A percentile compares a stretch with the other conserved stretches of the same genome.
Evolutionary conservation across 345 rosid genomes (phyloP).

Genomic region (Euclidium syriacum): DNA sequence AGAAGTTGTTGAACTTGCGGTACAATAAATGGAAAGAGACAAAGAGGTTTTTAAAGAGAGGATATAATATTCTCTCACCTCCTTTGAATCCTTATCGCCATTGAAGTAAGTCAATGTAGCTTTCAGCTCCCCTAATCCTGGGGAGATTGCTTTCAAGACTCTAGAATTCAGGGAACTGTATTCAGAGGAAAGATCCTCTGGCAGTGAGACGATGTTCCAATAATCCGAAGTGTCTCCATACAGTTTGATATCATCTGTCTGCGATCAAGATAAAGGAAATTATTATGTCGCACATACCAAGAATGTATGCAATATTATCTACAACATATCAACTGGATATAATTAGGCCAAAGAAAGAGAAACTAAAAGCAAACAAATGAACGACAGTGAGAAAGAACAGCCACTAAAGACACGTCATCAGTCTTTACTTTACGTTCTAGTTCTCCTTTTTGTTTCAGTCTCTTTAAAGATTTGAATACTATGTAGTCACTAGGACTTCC

Average conservation of each 20-base stretch:
- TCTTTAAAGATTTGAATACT: background rate
- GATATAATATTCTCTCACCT: conserved; percentile 41
- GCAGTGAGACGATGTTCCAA: conserved; percentile 47
- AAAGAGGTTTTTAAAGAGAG: background rate
- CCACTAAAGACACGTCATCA: background rate
- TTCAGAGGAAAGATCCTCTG: conserved; percentile 44
- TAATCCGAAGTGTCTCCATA: conserved; percentile 46
- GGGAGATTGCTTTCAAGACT: conserved; percentile 56
- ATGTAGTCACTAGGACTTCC: background rate
- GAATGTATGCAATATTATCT: conserved; percentile 20
- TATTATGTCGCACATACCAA: conserved; percentile 26
- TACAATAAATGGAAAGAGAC: background rate
- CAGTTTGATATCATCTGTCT: conserved; percentile 71
- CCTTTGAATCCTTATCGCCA: conserved; percentile 42
- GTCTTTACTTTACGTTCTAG: background rate
- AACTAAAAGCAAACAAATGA: conserved; percentile 11
- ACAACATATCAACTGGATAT: conserved; percentile 7
- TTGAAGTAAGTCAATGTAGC: conserved; percentile 68
- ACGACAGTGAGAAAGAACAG: conserved; percentile 2
- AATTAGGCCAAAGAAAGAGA: conserved; percentile 7
- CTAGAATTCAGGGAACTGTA: conserved; percentile 52
- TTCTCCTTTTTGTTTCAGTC: background rate
- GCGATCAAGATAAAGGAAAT: conserved; percentile 34
- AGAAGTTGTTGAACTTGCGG: conserved; percentile 10
- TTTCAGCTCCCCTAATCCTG: conserved; percentile 60